Conservation (phyloP, 495 filamentous ascomycete genomes). For the Aspergillus sparsus region DNA sequence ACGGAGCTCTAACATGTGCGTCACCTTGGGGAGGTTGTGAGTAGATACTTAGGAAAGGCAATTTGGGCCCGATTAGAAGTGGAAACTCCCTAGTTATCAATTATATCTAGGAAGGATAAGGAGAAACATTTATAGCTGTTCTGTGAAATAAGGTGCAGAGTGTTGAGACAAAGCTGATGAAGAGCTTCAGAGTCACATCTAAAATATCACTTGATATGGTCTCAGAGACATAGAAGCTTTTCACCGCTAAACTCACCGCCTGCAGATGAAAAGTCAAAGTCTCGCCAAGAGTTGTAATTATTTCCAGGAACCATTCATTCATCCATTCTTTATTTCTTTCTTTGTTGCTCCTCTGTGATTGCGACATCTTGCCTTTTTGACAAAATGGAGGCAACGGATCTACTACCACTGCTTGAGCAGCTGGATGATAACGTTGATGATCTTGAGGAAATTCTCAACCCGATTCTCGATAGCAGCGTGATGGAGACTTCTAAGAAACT, state of each 20-base stretch:
- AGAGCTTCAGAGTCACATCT: not conserved
- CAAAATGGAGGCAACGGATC: constrained; percentile 45
- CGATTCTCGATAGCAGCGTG: constrained; percentile 63
- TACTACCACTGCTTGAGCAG: constrained; percentile 61
- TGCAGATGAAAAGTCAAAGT: constrained; percentile 26
- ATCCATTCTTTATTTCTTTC: not conserved
- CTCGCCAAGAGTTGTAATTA: constrained; percentile 22
- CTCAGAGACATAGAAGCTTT: too few species aligned
- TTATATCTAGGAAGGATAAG: too few species aligned
- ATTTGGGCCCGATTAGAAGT: not conserved
- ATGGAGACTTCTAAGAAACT: constrained; percentile 71
- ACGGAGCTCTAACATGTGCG: constrained; percentile 36
- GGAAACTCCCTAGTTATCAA: not conserved
- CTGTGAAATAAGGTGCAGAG: too few species aligned
- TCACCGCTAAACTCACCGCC: constrained; percentile 29
- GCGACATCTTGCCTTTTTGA: not conserved
- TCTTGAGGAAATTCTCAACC: constrained; percentile 69
- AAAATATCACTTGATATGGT: too few species aligned
- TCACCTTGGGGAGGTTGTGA: constrained; percentile 35
- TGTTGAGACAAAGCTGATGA: too few species aligned
- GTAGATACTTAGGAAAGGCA: not conserved
- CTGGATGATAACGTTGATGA: constrained; percentile 77
- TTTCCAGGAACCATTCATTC: constrained; percentile 20
- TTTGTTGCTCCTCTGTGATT: not conserved
- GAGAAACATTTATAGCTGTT: too few species aligned